Evolutionary conservation across 73 alveolate genomes (phyloP), one percentile per base, ranked within the genome.

Genomic region (Symbiodinium pilosum): DNA sequence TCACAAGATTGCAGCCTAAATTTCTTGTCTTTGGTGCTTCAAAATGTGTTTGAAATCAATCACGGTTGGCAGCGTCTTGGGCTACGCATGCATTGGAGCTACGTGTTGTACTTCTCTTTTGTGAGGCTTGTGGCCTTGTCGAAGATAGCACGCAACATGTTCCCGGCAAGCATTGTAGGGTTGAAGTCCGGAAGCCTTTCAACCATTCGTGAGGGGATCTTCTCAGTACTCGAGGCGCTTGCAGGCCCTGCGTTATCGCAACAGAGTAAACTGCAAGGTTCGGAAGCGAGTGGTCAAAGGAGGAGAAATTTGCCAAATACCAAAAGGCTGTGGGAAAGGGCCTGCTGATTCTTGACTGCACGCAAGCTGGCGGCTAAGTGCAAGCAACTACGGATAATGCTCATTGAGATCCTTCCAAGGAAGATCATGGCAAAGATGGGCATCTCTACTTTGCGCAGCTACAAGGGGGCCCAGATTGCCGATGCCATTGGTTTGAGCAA

Each of bases 391-490:
- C 59, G 59, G 59, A 47, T 47, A 47, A 47, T n/a, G 59, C 14
- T 47, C 14, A 47, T 6, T 47, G 41, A 36, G 91, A 38, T 40
- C 21, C n/a, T 1, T 41, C 43, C n/a, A n/a, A 56, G 84, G 99
- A 95, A 95, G 87, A 69, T 95, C 73, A 95, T 95, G 99, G 97
- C 99, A 30, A 95, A 95, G 93, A 95, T 95, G 98, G 99, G 99
- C 68, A 83, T 95, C 85, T 95, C 99, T 43, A 86, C 98, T 8
- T 44, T 95, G 84, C 91, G 87, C 73, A 59, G 93, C 86, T 95
- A 95, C 97, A 95, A 95, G 97, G 99, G 99, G 36, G 99, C 99
- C 26, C 97, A 95, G 83, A 85, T 95, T 41, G 84, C 85, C 12
- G 98, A 95, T 44, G 97, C 98, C 73, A 47, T 95, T 26, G 99